Evolutionary conservation across 2,329 filamentous ascomycete species (phyloP).

Genomic region (Cyphellophora attinorum): DNA sequence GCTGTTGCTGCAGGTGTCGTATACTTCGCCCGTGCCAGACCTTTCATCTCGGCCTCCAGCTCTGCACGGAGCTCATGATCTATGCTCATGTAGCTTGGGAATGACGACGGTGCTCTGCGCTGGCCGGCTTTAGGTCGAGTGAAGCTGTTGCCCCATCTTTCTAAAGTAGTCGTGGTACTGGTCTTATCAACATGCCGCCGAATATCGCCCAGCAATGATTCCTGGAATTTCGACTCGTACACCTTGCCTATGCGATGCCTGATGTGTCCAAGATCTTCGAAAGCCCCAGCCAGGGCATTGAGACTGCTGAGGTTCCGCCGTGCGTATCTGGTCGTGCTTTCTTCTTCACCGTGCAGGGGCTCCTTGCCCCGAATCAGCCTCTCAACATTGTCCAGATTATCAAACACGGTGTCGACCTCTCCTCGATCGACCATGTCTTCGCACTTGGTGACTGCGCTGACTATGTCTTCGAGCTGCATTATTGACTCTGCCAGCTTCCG

Average conservation of each 20-base stretch:
- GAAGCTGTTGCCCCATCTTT: constrained; percentile 73
- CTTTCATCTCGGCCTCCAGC: constrained; percentile 61
- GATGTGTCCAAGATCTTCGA: constrained; percentile 64
- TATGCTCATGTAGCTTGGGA: constrained; percentile 70
- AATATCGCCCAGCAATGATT: constrained; percentile 68
- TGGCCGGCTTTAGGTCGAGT: constrained; percentile 61
- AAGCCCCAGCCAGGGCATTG: constrained; percentile 70
- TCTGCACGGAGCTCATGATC: constrained; percentile 61
- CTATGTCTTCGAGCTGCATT: constrained; percentile 69
- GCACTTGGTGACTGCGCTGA: constrained; percentile 64
- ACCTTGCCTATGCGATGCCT: constrained; percentile 75
- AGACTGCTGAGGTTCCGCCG: constrained; percentile 61
- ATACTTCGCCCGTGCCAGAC: constrained; percentile 72
- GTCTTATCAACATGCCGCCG: constrained; percentile 69
- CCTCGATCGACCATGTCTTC: constrained; percentile 75
- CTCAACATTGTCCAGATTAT: constrained; percentile 68
- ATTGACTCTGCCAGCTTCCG: constrained; percentile 73
- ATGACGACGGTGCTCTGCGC: constrained; percentile 55
- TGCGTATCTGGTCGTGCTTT: constrained; percentile 15
- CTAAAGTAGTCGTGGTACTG: constrained; percentile 62
- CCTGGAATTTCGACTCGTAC: constrained; percentile 73
- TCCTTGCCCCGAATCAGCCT: constrained; percentile 61
- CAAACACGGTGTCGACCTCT: constrained; percentile 71
- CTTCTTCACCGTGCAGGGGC: constrained; percentile 15
- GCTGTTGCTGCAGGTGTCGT: constrained; percentile 71